A percentile compares a stretch with the other conserved stretches of the same genome.
Evolutionary conservation across 306 rosid species (phyloP).

Genomic region (Cyamopsis tetragonoloba): DNA sequence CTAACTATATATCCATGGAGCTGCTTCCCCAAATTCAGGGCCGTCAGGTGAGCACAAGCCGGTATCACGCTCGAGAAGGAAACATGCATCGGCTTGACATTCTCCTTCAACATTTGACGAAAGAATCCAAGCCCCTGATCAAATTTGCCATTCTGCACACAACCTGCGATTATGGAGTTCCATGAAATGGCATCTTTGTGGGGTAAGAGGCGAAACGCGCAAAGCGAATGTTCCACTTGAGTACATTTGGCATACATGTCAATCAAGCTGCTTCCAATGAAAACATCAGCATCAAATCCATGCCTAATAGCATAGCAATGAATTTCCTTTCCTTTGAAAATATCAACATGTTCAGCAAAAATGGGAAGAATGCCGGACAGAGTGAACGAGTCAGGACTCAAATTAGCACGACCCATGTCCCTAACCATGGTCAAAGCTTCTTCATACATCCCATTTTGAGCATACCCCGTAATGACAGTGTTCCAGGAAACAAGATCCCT

Average conservation of each 20-base stretch:
- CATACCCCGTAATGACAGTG: constrained; percentile 69
- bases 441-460: constrained; percentile 56
- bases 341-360: constrained; percentile 59
- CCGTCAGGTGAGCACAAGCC: constrained; percentile 82
- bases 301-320: constrained; percentile 67
- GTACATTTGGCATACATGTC: constrained; percentile 89
- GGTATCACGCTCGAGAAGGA: constrained; percentile 84
- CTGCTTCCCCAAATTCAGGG: constrained; percentile 77
- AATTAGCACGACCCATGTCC: constrained; percentile 46
- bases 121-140: constrained; percentile 60
- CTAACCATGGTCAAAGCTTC: constrained; percentile 57
- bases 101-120: constrained; percentile 55
- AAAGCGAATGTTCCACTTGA: constrained; percentile 39
- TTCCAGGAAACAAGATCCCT: constrained; percentile 86
- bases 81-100: constrained; percentile 49
- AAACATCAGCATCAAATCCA: constrained; percentile 63
- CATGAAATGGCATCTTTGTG: constrained; percentile 60
- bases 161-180: constrained; percentile 84
- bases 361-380: constrained; percentile 79
- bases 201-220: constrained; percentile 46
- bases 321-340: constrained; percentile 74
- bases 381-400: constrained; percentile 76
- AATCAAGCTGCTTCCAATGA: constrained; percentile 74
- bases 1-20: constrained; percentile 72
- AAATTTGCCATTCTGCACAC: constrained; percentile 78